Conservation (phyloP, 2,329 filamentous ascomycete genomes). For the Apiospora rasikravindrae region DNA sequence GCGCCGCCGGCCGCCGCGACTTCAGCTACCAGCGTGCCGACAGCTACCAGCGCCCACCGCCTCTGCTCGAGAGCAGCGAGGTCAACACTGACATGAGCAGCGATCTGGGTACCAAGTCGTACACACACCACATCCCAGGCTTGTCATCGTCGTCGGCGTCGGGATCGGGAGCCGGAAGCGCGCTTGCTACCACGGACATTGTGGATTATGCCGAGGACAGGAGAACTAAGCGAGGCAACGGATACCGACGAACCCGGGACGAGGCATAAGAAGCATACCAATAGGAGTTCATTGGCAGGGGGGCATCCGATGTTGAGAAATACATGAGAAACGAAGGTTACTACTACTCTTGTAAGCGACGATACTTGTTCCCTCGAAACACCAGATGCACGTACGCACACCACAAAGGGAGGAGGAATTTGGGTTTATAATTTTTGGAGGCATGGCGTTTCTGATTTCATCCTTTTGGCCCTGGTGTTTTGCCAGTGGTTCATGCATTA, state of each 20-base stretch:
- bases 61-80: conserved; percentile 36
- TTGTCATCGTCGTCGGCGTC: conserved; percentile 40
- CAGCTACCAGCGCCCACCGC: conserved; percentile 30
- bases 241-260: conserved; percentile 33
- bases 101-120: conserved; percentile 63
- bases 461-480: neutral
- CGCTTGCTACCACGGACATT: conserved; percentile 21
- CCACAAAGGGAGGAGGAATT: neutral
- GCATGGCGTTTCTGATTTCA: conserved; percentile 3
- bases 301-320: neutral
- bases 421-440: conserved; percentile 1
- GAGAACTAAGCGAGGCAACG: conserved; percentile 45
- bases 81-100: conserved; percentile 41
- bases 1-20: conserved; percentile 50
- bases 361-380: neutral
- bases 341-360: neutral
- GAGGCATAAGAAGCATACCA: neutral
- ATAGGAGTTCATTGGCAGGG: neutral
- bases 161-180: conserved; percentile 30
- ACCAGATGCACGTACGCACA: neutral
- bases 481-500: neutral
- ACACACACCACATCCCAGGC: conserved; percentile 61
- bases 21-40: conserved; percentile 59
- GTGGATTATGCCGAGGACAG: conserved; percentile 50
- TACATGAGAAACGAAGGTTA: neutral